Evolutionary conservation across 1,284 basidiomycete genomes (phyloP).

Genomic region (Sanghuangporus weigelae): DNA sequence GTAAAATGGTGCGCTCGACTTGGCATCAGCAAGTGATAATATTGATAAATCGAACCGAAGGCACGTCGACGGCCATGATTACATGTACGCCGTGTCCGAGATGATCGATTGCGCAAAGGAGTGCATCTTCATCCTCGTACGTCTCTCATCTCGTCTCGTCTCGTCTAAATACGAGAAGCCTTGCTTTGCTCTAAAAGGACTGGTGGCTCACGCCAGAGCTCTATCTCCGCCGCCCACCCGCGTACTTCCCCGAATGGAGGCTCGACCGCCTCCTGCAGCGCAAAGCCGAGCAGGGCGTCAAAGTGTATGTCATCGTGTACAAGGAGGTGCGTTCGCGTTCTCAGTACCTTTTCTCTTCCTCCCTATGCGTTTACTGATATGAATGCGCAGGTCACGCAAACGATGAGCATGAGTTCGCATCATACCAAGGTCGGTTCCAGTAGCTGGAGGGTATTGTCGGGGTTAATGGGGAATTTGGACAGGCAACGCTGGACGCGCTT

Average conservation of each 20-base stretch:
- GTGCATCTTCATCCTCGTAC: constrained; percentile 72
- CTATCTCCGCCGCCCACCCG: constrained; percentile 86
- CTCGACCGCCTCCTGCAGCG: constrained; percentile 79
- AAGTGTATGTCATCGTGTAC: constrained; percentile 84
- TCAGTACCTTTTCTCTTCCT: too few relatives aligned
- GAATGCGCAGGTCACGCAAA: constrained; percentile 64
- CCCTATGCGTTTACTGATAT: not conserved
- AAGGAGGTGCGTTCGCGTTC: constrained; percentile 54
- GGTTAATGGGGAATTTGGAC: constrained; percentile 19
- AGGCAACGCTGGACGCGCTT: constrained; percentile 75
- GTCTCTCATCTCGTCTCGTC: constrained; percentile 14
- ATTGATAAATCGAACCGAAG: too few relatives aligned
- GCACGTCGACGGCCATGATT: constrained; percentile 90
- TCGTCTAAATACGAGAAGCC: not conserved
- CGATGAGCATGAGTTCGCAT: constrained; percentile 82
- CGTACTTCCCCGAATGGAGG: constrained; percentile 77
- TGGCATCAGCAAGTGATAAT: too few relatives aligned
- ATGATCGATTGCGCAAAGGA: constrained; percentile 74
- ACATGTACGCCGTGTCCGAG: constrained; percentile 90
- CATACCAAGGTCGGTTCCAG: constrained; percentile 66
- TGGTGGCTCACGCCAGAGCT: constrained; percentile 94
- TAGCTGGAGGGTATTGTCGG: not conserved
- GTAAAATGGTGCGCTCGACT: constrained; percentile 69
- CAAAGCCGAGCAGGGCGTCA: constrained; percentile 89
- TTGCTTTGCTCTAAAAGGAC: constrained; percentile 41